Percentiles rank a stretch among this genome's conserved stretches.
phyloP scores from a whole-genome alignment of 1,139 yeast species.

The Scheffersomyces titani region DNA sequence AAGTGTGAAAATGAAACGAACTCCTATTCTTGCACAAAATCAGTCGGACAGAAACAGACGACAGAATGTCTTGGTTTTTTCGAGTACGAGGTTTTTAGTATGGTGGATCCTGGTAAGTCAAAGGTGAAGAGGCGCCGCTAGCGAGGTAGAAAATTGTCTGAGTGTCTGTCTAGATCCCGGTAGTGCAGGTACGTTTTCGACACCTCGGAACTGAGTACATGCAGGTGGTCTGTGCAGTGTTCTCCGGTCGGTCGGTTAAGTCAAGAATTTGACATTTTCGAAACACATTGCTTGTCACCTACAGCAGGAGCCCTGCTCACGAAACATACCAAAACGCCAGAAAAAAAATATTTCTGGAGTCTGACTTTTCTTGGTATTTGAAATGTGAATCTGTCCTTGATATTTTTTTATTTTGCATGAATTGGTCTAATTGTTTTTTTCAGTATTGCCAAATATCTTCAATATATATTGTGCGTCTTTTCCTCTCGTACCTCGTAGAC shows the following conservation, averaged over 20 bases:
- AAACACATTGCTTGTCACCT: neutral
- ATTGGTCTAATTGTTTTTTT: neutral
- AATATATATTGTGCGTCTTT: neutral
- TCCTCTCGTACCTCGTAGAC: neutral
- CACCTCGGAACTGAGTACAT: neutral
- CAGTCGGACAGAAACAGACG: neutral
- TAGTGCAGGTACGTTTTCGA: neutral
- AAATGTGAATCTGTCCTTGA: neutral
- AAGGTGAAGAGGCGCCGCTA: neutral
- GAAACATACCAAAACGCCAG: neutral
- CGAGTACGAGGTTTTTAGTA: neutral
- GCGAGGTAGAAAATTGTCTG: neutral
- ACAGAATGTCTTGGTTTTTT: neutral
- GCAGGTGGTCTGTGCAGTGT: neutral
- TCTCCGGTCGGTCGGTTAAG: neutral
- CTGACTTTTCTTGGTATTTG: neutral
- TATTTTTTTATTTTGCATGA: neutral
- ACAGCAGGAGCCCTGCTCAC: neutral
- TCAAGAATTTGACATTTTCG: constrained; percentile 1
- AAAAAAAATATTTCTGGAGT: neutral
- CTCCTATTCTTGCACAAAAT: neutral
- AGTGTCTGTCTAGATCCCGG: neutral
- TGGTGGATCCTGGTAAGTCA: neutral
- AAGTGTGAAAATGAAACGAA: neutral
- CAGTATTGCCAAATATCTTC: neutral